Base-by-base conservation (phyloP, 2,329 filamentous ascomycete genomes). In the Diaporthe nobilis region DNA sequence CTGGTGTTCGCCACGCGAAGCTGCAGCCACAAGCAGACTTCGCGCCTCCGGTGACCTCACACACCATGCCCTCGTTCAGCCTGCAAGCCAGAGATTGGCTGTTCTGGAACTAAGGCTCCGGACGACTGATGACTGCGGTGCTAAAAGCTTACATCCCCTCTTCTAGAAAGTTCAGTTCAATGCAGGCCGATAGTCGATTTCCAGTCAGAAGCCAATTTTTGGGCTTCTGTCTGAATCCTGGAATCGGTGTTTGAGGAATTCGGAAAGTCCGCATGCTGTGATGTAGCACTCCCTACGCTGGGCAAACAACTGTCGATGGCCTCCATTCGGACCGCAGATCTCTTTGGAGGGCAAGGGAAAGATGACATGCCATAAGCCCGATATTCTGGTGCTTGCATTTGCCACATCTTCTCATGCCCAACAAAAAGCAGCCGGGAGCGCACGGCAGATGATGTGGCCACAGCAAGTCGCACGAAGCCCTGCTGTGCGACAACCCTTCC, bases 391-490 rank as follows among this genome's bases (percentile, higher is more conserved):
- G 28, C n/a, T 55, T 15, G 2, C 4, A 37, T 20, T 28, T 53
- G 65, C 65, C 49, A 70, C 65, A 20, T 20, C 13, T 39, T 55
- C 15, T 42, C 13, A 53, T n/a, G n/a, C 65, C 47, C 65, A 68
- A 70, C 65, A 70, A 55, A 55, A 70, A 34, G 31, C 65, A 70
- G 15, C n/a, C n/a, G 15, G 47, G 34, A 55, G 49, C 25, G 65
- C 65, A 42, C 49, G 15, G 65, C 34, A 70, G 65, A 42, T 51
- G n/a, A 49, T 34, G 65, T 55, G 65, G n/a, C 28, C 17, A 31
- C 65, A 55, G 15, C n/a, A 70, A 22, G 47, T 70, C 15, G n/a
- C 37, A 53, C 47, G 37, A 55, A 55, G 49, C 15, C n/a, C n/a
- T 55, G 65, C 9, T 55, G 65, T 51, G 47, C 6, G 17, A 55